phyloP scores from a whole-genome alignment of 306 rosid genomes.

The Gillenia trifoliata region DNA sequence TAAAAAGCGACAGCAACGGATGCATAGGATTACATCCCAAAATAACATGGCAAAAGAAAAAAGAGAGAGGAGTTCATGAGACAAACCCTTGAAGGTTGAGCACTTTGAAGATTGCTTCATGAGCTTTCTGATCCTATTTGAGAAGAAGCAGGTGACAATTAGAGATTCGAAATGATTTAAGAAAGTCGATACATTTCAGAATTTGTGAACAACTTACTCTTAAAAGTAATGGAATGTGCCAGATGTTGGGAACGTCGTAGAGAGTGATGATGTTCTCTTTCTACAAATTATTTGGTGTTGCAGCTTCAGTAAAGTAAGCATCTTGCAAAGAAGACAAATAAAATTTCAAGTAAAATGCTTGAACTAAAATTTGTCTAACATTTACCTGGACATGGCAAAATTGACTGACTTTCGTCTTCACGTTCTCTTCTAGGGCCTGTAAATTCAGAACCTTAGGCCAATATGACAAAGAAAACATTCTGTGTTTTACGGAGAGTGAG shows the following conservation, averaged over 20 bases:
- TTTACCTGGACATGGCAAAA: slow-evolving; percentile 94
- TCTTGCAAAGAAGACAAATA: neutral
- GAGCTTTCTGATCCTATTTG: slow-evolving; percentile 46
- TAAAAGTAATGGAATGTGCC: slow-evolving; percentile 91
- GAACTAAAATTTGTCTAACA: neutral
- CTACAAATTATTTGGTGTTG: slow-evolving; percentile 36
- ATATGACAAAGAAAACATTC: neutral
- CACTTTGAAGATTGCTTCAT: slow-evolving; percentile 39
- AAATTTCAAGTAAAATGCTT: slow-evolving; percentile 8
- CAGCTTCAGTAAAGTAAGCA: neutral
- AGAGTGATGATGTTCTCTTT: slow-evolving; percentile 69
- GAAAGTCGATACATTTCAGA: neutral
- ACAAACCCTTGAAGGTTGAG: slow-evolving; percentile 44
- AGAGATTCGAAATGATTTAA: neutral
- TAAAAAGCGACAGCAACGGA: neutral
- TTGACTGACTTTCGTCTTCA: slow-evolving; percentile 72
- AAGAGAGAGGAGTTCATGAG: neutral
- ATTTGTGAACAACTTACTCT: slow-evolving; percentile 44
- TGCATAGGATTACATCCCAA: neutral
- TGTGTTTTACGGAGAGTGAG: neutral
- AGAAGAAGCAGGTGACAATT: slow-evolving; percentile 7
- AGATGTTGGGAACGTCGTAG: slow-evolving; percentile 92
- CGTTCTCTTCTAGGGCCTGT: slow-evolving; percentile 79
- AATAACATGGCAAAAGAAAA: neutral
- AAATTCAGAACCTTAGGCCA: slow-evolving; percentile 17